Conservation (phyloP, 192 early-diverging fungal genomes). For the Pecoramyces ruminantium region DNA sequence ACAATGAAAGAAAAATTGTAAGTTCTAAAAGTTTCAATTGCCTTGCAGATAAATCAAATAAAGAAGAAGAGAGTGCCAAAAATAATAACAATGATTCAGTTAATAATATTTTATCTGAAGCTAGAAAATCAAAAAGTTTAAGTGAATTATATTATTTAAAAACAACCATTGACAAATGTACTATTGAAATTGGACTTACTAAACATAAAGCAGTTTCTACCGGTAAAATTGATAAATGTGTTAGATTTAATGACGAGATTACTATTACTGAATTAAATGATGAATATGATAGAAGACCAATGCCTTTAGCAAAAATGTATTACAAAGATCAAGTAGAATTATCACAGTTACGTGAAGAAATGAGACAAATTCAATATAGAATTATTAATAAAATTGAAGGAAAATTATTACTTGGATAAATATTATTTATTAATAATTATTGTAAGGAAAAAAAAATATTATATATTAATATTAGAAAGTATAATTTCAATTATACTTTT, state of each 20-base stretch:
- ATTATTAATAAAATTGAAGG: background rate
- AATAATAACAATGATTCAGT: background rate
- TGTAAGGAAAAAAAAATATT: too few relatives aligned
- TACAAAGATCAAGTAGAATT: background rate
- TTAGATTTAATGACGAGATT: background rate
- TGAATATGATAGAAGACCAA: background rate
- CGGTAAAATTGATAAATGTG: background rate
- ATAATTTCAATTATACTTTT: too few relatives aligned
- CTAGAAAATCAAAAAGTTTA: background rate
- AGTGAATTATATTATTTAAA: background rate
- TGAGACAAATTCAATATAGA: background rate
- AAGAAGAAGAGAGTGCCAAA: background rate
- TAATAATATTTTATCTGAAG: background rate
- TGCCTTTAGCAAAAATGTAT: background rate
- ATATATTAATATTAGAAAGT: too few relatives aligned
- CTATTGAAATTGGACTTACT: background rate
- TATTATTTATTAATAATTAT: too few relatives aligned
- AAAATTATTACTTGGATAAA: background rate
- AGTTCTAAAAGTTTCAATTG: background rate
- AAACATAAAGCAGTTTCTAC: background rate
- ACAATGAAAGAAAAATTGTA: background rate
- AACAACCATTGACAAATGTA: background rate
- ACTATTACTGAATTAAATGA: background rate
- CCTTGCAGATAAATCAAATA: background rate
- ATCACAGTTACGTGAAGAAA: background rate